Conservation (phyloP, 202 grass and related monocot genomes). For the Elaeis oleifera region DNA sequence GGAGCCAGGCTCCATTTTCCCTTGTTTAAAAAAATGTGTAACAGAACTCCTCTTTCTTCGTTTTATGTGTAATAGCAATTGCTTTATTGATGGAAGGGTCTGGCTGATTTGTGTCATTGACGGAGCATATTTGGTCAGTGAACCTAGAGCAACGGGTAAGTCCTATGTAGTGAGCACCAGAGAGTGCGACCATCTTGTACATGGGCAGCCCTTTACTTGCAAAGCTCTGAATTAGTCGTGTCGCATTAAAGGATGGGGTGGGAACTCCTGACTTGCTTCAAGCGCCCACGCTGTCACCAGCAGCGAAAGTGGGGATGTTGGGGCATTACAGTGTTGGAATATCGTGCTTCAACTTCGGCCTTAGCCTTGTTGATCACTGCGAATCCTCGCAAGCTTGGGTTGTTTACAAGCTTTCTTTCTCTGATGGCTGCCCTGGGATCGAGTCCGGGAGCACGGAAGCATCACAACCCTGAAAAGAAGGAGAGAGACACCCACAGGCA, state of each 20-base stretch:
- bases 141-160: slow-evolving; percentile 46
- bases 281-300: slow-evolving; percentile 30
- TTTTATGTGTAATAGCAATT: too few species aligned
- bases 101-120: background rate
- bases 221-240: slow-evolving; percentile 25
- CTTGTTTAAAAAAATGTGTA: too few species aligned
- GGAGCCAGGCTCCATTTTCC: too few species aligned
- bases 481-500: too few species aligned
- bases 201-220: slow-evolving; percentile 27
- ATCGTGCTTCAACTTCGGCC: slow-evolving; percentile 18
- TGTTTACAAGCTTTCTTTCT: slow-evolving; percentile 35
- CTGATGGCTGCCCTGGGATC: background rate
- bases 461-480: too few species aligned
- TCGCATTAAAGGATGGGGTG: slow-evolving; percentile 28
- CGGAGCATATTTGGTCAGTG: slow-evolving; percentile 6
- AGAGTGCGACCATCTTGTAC: slow-evolving; percentile 39
- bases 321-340: slow-evolving; percentile 50
- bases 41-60: too few species aligned
- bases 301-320: slow-evolving; percentile 48
- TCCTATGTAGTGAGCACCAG: slow-evolving; percentile 45
- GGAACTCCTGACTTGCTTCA: slow-evolving; percentile 24
- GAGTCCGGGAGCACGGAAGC: too few species aligned
- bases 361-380: slow-evolving; percentile 53
- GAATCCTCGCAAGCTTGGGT: slow-evolving; percentile 38
- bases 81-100: slow-evolving; percentile 9